A percentile compares a stretch with the other conserved stretches of the same genome.
Evolutionary conservation across 2,329 filamentous ascomycete genomes (phyloP).

Genomic region (Colletotrichum magnum): DNA sequence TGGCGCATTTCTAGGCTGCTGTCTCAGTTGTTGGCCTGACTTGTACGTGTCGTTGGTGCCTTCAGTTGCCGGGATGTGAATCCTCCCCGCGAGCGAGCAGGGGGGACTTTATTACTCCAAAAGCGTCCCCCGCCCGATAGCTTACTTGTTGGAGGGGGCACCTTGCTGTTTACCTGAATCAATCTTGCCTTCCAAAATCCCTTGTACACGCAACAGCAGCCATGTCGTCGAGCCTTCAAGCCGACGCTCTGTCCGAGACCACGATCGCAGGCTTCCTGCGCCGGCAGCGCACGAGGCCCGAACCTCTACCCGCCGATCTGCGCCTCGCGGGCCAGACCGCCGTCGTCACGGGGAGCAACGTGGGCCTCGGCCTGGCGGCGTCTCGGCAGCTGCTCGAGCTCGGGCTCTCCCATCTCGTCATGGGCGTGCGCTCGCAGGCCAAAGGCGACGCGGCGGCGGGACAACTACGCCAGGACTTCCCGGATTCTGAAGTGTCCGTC

Average conservation of each 20-base stretch:
- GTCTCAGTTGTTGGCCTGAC: too few species aligned
- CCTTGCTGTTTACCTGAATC: too few species aligned
- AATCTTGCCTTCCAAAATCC: neutral
- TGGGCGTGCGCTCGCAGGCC: constrained; percentile 59
- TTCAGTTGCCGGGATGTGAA: too few species aligned
- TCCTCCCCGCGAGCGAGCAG: too few species aligned
- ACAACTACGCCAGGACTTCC: constrained; percentile 47
- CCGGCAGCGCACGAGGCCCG: constrained; percentile 22
- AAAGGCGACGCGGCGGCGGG: constrained; percentile 59
- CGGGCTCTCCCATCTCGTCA: constrained; percentile 58
- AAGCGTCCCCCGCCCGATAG: too few species aligned
- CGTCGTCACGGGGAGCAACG: constrained; percentile 65
- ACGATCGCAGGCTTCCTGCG: too few species aligned
- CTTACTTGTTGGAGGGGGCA: too few species aligned
- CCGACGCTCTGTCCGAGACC: too few species aligned
- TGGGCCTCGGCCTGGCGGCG: constrained; percentile 63
- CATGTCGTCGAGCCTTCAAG: too few species aligned
- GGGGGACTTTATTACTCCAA: too few species aligned
- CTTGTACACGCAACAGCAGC: neutral
- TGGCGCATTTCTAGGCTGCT: too few species aligned
- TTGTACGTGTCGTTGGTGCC: too few species aligned
- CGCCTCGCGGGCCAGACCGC: constrained; percentile 51
- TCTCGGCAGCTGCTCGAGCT: constrained; percentile 56
- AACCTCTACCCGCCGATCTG: constrained; percentile 43
- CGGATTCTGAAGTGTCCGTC: constrained; percentile 58